These are phyloP conservation scores for Suhomyces anneliseae DNA, from an alignment of 1,139 yeast genomes.

Conservation along the genomic window DNA sequence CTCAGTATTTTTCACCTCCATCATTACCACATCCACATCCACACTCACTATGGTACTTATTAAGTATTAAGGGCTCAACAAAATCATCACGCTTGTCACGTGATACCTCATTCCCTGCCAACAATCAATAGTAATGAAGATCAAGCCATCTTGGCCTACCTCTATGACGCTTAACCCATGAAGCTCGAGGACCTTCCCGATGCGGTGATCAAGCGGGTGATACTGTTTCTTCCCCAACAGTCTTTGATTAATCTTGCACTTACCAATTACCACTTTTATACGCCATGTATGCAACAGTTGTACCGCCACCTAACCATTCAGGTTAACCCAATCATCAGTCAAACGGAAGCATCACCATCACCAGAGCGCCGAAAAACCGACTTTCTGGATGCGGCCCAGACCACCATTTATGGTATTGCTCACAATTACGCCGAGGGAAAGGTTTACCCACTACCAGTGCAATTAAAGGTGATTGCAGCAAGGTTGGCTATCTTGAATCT, in stretches of 20 bases:
- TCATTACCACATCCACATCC: too few species aligned
- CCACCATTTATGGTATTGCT: slow-evolving; percentile 28
- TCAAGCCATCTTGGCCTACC: too few species aligned
- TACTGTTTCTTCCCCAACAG: slow-evolving; percentile 35
- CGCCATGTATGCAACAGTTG: slow-evolving; percentile 33
- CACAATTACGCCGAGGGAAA: slow-evolving; percentile 12
- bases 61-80: too few species aligned
- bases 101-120: too few species aligned
- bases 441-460: slow-evolving; percentile 12
- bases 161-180: neutral
- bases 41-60: too few species aligned
- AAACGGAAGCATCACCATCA: slow-evolving; percentile 4
- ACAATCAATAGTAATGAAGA: too few species aligned
- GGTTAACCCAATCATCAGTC: slow-evolving; percentile 22
- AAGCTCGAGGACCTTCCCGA: slow-evolving; percentile 17
- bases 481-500: slow-evolving; percentile 27
- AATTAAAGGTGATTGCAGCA: slow-evolving; percentile 29
- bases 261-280: slow-evolving; percentile 38
- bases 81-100: too few species aligned
- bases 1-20: too few species aligned
- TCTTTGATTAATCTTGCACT: slow-evolving; percentile 34
- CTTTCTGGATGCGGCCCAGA: slow-evolving; percentile 24
- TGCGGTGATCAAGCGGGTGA: slow-evolving; percentile 17
- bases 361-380: slow-evolving; percentile 18
- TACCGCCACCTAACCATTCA: slow-evolving; percentile 32